Percentiles rank a stretch among this genome's conserved stretches.
Conservation (phyloP, 2,329 filamentous ascomycete genomes). For the Hypocreales sp. region DNA sequence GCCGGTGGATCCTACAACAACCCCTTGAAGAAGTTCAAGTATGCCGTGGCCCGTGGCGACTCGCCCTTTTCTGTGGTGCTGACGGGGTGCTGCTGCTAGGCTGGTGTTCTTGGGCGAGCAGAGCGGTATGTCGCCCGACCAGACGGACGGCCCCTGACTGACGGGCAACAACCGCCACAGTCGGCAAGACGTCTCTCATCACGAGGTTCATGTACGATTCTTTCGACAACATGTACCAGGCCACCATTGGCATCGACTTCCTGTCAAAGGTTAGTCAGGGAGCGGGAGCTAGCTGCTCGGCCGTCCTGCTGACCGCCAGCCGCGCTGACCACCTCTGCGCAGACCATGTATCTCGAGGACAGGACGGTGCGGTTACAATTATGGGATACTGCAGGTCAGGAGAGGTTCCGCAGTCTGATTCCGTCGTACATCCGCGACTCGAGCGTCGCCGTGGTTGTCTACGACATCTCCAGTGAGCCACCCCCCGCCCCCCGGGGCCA, state of each 20-base stretch:
- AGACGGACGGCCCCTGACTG: too few species aligned
- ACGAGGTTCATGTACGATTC: slow-evolving; percentile 99
- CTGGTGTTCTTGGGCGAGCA: slow-evolving; percentile 97
- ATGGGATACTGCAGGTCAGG: slow-evolving; percentile 97
- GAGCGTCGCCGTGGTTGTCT: slow-evolving; percentile 93
- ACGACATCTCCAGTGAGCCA: slow-evolving; percentile 75
- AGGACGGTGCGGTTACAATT: slow-evolving; percentile 92
- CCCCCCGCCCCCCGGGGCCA: too few species aligned
- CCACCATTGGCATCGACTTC: slow-evolving; percentile 98
- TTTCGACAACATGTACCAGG: slow-evolving; percentile 99
- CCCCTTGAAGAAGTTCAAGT: slow-evolving; percentile 99
- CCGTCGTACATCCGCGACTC: slow-evolving; percentile 98
- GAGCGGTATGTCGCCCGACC: slow-evolving; percentile 56
- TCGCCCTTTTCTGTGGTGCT: slow-evolving; percentile 2
- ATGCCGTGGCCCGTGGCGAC: slow-evolving; percentile 9
- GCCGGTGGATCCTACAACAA: slow-evolving; percentile 85
- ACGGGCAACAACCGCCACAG: too few species aligned
- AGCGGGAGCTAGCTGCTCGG: too few species aligned
- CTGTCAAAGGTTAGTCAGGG: slow-evolving; percentile 67
- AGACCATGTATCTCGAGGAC: slow-evolving; percentile 99
- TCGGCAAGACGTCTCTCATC: slow-evolving; percentile 96
- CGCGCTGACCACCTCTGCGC: slow-evolving; percentile 1
- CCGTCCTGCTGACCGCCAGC: too few species aligned
- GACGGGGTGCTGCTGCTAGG: slow-evolving; percentile 36
- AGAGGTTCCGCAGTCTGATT: slow-evolving; percentile 91